These are phyloP conservation scores for Puccinia brachypodii DNA, from an alignment of 1,284 basidiomycete genomes.

Conservation along the genomic window DNA sequence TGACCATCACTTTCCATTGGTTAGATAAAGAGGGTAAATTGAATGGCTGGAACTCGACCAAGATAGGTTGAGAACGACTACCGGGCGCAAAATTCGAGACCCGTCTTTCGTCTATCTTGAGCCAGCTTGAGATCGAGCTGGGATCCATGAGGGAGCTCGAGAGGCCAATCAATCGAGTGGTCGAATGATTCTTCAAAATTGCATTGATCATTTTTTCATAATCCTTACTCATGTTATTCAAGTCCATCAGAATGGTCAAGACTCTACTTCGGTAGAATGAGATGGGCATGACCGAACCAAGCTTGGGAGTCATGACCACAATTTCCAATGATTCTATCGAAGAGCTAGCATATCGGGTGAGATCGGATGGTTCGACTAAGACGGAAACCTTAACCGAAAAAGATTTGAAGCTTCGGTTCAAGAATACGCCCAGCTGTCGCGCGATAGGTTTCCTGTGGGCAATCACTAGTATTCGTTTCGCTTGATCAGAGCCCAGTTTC, in stretches of 20 bases:
- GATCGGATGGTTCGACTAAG: slow-evolving; percentile 38
- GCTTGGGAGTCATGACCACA: slow-evolving; percentile 57
- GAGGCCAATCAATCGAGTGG: slow-evolving; percentile 71
- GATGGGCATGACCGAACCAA: slow-evolving; percentile 53
- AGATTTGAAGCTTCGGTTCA: slow-evolving; percentile 11
- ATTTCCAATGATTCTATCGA: slow-evolving; percentile 8
- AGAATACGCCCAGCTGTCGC: slow-evolving; percentile 9
- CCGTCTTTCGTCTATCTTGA: slow-evolving; percentile 68
- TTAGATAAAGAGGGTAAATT: slow-evolving; percentile 81
- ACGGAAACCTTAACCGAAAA: slow-evolving; percentile 1
- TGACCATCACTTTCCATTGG: slow-evolving; percentile 87
- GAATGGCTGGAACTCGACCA: slow-evolving; percentile 72
- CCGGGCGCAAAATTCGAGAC: slow-evolving; percentile 77
- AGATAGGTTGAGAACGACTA: slow-evolving; percentile 78
- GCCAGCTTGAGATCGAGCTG: slow-evolving; percentile 77
- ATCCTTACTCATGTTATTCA: slow-evolving; percentile 76
- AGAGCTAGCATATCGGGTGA: slow-evolving; percentile 50
- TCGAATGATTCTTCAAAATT: slow-evolving; percentile 63
- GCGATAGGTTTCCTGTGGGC: slow-evolving; percentile 30
- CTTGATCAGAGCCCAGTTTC: slow-evolving; percentile 10
- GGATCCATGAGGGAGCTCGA: slow-evolving; percentile 78
- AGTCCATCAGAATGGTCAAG: slow-evolving; percentile 77
- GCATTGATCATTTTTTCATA: slow-evolving; percentile 76
- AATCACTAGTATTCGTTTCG: slow-evolving; percentile 19
- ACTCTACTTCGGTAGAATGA: slow-evolving; percentile 61